These are phyloP conservation scores for Paraurostyla sp. DNA, from an alignment of 73 alveolate genomes.

Conservation along the genomic window DNA sequence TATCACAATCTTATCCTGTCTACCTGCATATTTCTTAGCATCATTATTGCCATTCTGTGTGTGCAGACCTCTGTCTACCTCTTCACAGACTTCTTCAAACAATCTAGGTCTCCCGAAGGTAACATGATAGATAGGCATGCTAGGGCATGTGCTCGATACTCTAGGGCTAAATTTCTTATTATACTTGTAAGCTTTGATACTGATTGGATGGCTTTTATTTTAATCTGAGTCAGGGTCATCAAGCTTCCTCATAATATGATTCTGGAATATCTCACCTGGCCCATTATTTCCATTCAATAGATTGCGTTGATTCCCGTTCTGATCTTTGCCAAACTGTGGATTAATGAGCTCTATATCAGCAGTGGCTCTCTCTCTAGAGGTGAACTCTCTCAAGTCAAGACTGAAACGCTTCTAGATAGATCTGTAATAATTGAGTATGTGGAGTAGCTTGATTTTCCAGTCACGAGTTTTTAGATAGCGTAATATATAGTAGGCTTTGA, in stretches of 20 bases:
- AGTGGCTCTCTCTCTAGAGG: slow-evolving; percentile 33
- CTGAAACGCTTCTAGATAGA: slow-evolving; percentile 52
- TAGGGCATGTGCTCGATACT: slow-evolving; percentile 51
- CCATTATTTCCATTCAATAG: slow-evolving; percentile 40
- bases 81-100: background rate
- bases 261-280: slow-evolving; percentile 36
- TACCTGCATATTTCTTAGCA: slow-evolving; percentile 12
- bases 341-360: slow-evolving; percentile 38
- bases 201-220: slow-evolving; percentile 16
- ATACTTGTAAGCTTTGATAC: slow-evolving; percentile 46
- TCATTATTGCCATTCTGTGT: too few species aligned
- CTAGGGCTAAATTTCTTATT: slow-evolving; percentile 28
- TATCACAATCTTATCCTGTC: slow-evolving; percentile 47
- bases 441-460: slow-evolving; percentile 44
- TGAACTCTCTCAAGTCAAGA: slow-evolving; percentile 33
- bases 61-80: too few species aligned
- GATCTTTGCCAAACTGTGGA: slow-evolving; percentile 38
- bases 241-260: background rate
- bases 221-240: slow-evolving; percentile 49
- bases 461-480: slow-evolving; percentile 46
- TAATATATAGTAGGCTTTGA: slow-evolving; percentile 58
- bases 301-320: slow-evolving; percentile 10
- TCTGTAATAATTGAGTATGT: slow-evolving; percentile 58
- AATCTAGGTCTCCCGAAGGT: slow-evolving; percentile 35
- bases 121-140: slow-evolving; percentile 53